A percentile compares a stretch with the other conserved stretches of the same genome.
phyloP scores from a whole-genome alignment of 352 stramenopile species.

The Globisporangium takayamanum region DNA sequence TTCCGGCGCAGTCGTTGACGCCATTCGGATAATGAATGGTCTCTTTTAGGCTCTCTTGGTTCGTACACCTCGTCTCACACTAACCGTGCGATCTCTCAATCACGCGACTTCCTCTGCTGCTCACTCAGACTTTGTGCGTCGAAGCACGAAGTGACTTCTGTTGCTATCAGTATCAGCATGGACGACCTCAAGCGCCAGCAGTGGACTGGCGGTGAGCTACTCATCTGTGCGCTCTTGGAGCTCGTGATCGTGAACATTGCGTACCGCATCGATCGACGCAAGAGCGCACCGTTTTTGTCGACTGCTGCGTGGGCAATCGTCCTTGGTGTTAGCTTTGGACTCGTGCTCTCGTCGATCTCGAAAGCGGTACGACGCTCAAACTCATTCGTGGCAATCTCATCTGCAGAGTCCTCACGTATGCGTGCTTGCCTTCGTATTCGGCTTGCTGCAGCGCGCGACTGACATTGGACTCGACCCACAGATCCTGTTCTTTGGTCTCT shows the following conservation, averaged over 20 bases:
- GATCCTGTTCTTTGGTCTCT: conserved; percentile 49
- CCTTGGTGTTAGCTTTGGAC: conserved; percentile 34
- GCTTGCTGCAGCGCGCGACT: conserved; percentile 24
- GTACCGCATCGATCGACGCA: conserved; percentile 53
- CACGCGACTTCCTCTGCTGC: too few species aligned
- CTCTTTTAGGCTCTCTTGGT: too few species aligned
- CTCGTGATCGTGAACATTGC: conserved; percentile 55
- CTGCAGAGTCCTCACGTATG: background rate
- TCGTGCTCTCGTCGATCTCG: conserved; percentile 32
- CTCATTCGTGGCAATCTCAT: too few species aligned
- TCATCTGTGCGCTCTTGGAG: conserved; percentile 57
- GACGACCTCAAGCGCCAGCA: conserved; percentile 27
- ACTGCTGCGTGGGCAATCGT: conserved; percentile 66
- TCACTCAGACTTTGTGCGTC: too few species aligned
- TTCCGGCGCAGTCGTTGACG: too few species aligned
- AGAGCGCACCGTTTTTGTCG: conserved; percentile 36
- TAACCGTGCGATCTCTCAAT: too few species aligned
- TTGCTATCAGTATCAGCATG: background rate
- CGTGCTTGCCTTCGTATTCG: background rate
- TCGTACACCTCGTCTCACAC: too few species aligned
- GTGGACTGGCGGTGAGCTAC: conserved; percentile 53
- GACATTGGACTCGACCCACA: conserved; percentile 42
- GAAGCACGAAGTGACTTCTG: too few species aligned
- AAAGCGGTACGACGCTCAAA: conserved; percentile 11
- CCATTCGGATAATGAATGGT: too few species aligned